Base-by-base conservation (phyloP, 495 filamentous ascomycete species). In the Aspergillus sclerotiicarbonarius region DNA sequence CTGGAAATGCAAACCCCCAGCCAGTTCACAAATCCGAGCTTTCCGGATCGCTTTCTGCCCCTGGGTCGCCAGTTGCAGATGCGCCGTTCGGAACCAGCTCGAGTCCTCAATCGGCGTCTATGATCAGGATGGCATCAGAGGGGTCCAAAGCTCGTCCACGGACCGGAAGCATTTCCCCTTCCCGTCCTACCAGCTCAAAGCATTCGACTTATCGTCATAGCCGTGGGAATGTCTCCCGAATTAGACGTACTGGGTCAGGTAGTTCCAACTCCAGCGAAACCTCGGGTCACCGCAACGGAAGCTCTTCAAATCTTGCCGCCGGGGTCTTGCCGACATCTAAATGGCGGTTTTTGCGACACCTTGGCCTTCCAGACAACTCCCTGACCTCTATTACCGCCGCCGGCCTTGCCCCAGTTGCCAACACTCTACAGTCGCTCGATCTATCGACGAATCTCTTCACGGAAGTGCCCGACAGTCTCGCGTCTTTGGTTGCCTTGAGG, bases 331-430 rank as follows among this genome's bases (percentile, higher is more conserved):
- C 91, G 39, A 68, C 88, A 8, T 87, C 87, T 29, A 98, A 97
- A 76, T 98, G 94, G 94, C 84, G 92, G 52, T 95, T 97, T 71
- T 72, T 98, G 65, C 87, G 87, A 64, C 92, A 97, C 72, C 79
- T 98, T 9, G 91, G 94, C 61, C 78, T 98, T 49, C 85, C 94
- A 0, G 94, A 98, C 64, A 98, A 98, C 69, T 86, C 85, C 13
- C 72, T 98, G 50, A 95, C 91, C 6, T 83, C 85, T 6, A 84
- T 98, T 46, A 81, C 87, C 12, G 81, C 86, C 4, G 65, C 84
- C 41, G 89, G 92, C 65, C 78, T 98, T 49, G 72, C 81, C 21
- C 94, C 94, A 8, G 81, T 98, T 43, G 87, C 91, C 19, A 89
- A 90, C 64, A 96, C 88, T 0, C 76, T 98, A 33, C 86, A 90